Percentiles rank a stretch among this genome's conserved stretches.
Conservation (phyloP, 1,284 basidiomycete species). For the Exsudoporus floridanus region DNA sequence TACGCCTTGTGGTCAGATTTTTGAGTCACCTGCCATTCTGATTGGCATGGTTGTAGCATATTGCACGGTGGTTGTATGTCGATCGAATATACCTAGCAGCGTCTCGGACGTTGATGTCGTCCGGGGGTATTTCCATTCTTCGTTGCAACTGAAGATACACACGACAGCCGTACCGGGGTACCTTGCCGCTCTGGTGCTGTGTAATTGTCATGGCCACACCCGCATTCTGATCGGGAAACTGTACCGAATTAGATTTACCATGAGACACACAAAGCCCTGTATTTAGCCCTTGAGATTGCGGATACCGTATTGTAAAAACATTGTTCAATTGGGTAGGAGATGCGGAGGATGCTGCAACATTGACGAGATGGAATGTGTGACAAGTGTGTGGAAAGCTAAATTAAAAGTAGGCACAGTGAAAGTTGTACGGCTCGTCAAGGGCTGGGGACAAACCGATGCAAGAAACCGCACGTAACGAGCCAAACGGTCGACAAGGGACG, state of each 20-base stretch:
- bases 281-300: slow-evolving; percentile 32
- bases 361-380: slow-evolving; percentile 43
- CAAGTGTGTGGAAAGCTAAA: slow-evolving; percentile 35
- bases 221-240: slow-evolving; percentile 7
- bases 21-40: not conserved
- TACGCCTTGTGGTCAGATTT: not conserved
- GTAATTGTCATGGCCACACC: slow-evolving; percentile 11
- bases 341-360: slow-evolving; percentile 49
- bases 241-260: slow-evolving; percentile 6
- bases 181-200: slow-evolving; percentile 12
- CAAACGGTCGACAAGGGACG: slow-evolving; percentile 40
- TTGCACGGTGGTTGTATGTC: not conserved
- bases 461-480: slow-evolving; percentile 38
- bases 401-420: slow-evolving; percentile 36
- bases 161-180: not conserved
- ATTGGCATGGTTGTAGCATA: not conserved
- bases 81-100: no score
- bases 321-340: slow-evolving; percentile 42
- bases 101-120: not conserved
- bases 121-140: slow-evolving; percentile 3
- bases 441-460: slow-evolving; percentile 33
- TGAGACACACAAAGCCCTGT: slow-evolving; percentile 13
- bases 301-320: slow-evolving; percentile 39
- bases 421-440: slow-evolving; percentile 30
- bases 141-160: not conserved